These are phyloP conservation scores for Desmodesmus armatus DNA, from an alignment of 139 green algal species.

Conservation along the genomic window DNA sequence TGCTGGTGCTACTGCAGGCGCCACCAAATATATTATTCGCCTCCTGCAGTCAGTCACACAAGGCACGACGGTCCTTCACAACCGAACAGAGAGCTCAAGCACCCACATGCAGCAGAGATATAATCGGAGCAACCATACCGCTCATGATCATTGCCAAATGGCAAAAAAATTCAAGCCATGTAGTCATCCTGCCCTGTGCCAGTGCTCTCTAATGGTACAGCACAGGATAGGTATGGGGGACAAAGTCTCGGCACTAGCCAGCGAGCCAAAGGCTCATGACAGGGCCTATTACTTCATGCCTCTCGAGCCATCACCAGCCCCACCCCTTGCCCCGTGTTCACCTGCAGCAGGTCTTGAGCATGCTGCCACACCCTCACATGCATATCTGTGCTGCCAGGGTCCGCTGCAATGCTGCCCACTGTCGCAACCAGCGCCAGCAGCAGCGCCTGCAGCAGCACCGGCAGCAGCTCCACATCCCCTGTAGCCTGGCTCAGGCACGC, in stretches of 20 bases:
- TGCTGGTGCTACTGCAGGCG: background rate
- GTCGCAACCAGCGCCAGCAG: slow-evolving; percentile 20
- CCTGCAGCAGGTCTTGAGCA: slow-evolving; percentile 29
- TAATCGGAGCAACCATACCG: background rate
- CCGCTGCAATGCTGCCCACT: background rate
- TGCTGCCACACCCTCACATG: background rate
- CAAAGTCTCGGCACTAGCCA: too few species aligned
- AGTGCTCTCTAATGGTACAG: background rate
- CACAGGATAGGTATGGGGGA: too few species aligned
- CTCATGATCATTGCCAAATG: background rate
- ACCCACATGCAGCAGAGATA: background rate
- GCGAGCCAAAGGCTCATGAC: too few species aligned
- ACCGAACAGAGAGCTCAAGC: background rate
- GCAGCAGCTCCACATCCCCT: background rate
- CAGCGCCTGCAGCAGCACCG: slow-evolving; percentile 19
- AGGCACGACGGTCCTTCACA: background rate
- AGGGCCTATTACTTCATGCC: background rate
- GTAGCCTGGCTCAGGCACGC: background rate
- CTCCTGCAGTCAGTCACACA: background rate
- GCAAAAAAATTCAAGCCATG: background rate
- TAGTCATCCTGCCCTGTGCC: background rate
- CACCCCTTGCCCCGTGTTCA: background rate
- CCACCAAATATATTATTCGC: background rate
- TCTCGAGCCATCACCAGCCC: background rate
- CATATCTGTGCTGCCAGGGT: background rate